phyloP scores from a whole-genome alignment of 2,329 filamentous ascomycete genomes.

The Balansia obtecta region DNA sequence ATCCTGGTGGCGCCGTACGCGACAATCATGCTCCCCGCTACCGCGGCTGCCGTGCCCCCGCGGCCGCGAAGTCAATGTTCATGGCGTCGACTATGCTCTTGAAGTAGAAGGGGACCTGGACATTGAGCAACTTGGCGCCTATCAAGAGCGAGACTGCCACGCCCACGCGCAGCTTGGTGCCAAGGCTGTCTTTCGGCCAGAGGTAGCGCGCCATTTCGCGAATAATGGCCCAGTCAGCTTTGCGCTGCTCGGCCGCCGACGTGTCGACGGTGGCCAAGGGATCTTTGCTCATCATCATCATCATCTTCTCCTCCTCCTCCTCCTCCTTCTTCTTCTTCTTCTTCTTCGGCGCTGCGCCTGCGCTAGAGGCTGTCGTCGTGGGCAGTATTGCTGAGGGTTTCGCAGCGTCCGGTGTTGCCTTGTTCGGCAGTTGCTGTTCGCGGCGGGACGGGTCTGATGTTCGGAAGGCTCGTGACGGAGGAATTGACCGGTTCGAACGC shows the following conservation, averaged over 20 bases:
- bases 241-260: conserved; percentile 76
- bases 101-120: conserved; percentile 98
- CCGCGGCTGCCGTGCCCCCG: conserved; percentile 78
- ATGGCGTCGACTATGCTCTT: conserved; percentile 95
- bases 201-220: conserved; percentile 94
- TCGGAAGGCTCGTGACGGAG: conserved; percentile 18
- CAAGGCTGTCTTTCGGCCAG: conserved; percentile 73
- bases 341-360: conserved; percentile 10
- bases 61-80: conserved; percentile 83
- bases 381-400: conserved; percentile 2
- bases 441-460: conserved; percentile 19
- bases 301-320: no score
- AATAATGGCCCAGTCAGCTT: conserved; percentile 97
- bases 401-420: not conserved
- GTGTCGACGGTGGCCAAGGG: conserved; percentile 23
- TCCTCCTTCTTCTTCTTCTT: no score
- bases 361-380: conserved; percentile 5
- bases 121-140: conserved; percentile 88
- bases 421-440: conserved; percentile 13
- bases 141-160: conserved; percentile 74
- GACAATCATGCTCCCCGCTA: conserved; percentile 85
- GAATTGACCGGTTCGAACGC: conserved; percentile 15
- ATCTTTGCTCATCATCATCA: no score
- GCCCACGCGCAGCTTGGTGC: conserved; percentile 71
- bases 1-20: conserved; percentile 86